Evolutionary conservation across 371 early-diverging fungal species (phyloP), one percentile per base, ranked within the genome.

Genomic region (Lichtheimia corymbifera): DNA sequence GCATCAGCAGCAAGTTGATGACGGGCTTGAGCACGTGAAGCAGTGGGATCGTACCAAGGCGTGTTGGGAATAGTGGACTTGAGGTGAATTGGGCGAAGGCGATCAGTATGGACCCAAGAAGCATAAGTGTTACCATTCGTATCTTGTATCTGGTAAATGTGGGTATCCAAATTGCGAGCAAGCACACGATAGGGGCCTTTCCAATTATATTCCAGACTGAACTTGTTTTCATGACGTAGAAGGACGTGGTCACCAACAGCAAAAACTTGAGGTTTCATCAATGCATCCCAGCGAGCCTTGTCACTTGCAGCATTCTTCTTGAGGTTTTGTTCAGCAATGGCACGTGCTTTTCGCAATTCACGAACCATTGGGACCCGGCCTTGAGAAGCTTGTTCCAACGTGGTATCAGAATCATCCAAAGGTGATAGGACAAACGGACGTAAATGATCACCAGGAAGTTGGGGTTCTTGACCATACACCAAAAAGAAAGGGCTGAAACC

Each of bases 251-350:
- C 62, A 35, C 62, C 62, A 55, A 62, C 24, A 2, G 56, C 11
- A n/a, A 61, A 66, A 1, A 17, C 24, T 27, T 56, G 55, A 24
- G 17, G 42, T 27, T 55, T 41, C 1, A 68, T 50, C 2, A 28
- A n/a, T 0, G 62, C 47, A 57, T 68, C 68, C 68, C 66, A 72
- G 1, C 55, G 17, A 6, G 12, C 62, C 45, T 72, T 67, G 53
- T 72, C 72, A 18, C 56, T 28, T 6, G 50, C 45, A 1, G 60
- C n/a, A n/a, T n/a, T n/a, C 60, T 20, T 30, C 20, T 54, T 61
- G 40, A 65, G 14, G 4, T 54, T 15, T 3, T 28, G 50, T 53
- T 60, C 60, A 2, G 64, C 63, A 20, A 54, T 49, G 13, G 56
- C 56, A 22, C 66, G 63, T 12, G 61, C 59, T 58, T 66, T 51